phyloP scores from a whole-genome alignment of 768 basidiomycete species.

The Dentipellis fragilis region DNA sequence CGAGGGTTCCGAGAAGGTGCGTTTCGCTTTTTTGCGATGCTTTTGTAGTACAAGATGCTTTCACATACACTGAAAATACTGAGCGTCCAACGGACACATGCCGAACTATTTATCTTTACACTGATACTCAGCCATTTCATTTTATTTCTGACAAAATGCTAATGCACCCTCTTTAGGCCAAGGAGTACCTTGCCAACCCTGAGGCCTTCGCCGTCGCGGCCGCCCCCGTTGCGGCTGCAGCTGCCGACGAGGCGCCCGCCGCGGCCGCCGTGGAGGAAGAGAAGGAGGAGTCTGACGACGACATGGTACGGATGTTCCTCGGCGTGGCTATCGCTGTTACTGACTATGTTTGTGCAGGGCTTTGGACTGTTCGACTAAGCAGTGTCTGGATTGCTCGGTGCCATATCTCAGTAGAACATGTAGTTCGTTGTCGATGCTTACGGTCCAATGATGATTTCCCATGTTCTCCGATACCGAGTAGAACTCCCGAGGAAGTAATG shows the following conservation, averaged over 20 bases:
- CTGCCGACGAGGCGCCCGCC: constrained; percentile 42
- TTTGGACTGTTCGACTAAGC: constrained; percentile 87
- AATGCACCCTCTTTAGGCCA: constrained; percentile 44
- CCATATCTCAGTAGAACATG: too few relatives aligned
- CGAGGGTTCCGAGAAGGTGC: constrained; percentile 86
- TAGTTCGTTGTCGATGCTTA: too few relatives aligned
- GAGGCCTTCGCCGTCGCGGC: constrained; percentile 91
- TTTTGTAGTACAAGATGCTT: constrained; percentile 23
- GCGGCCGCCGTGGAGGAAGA: constrained; percentile 62
- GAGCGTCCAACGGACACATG: constrained; percentile 44
- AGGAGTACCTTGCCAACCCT: constrained; percentile 95
- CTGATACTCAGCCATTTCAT: constrained; percentile 20
- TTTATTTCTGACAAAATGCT: constrained; percentile 19
- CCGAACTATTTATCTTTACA: constrained; percentile 18
- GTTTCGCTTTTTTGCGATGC: constrained; percentile 16
- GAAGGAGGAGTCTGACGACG: constrained; percentile 80
- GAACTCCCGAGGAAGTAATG: too few relatives aligned
- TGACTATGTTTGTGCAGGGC: constrained; percentile 43
- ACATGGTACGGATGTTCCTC: constrained; percentile 53
- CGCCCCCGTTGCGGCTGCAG: constrained; percentile 43
- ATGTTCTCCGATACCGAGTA: too few relatives aligned
- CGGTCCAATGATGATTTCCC: not conserved
- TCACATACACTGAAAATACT: constrained; percentile 79
- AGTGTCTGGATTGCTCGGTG: not conserved
- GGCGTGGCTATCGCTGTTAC: not conserved